Conservation (phyloP, 805 yeast species). For the Kuraishia hungarica region DNA sequence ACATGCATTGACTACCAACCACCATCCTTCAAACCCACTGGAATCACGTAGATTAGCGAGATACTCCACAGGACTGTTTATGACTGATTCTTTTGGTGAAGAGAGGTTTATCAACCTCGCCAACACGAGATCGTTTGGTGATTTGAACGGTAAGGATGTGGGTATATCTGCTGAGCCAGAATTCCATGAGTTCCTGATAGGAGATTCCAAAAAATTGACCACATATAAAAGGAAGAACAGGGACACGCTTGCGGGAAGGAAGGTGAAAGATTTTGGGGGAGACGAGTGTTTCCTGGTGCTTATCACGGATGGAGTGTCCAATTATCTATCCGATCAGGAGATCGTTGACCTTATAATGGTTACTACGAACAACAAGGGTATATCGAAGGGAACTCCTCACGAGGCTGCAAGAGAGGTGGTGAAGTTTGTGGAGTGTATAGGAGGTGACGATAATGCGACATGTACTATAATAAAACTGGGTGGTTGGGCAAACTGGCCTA, state of each 20-base stretch:
- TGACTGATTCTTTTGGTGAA: constrained; percentile 91
- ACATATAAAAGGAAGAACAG: constrained; percentile 16
- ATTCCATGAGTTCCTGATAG: constrained; percentile 57
- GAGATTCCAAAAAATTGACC: constrained; percentile 39
- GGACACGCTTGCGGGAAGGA: constrained; percentile 9
- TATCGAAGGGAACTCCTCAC: constrained; percentile 71
- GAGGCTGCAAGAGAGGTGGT: constrained; percentile 80
- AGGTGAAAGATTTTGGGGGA: constrained; percentile 51
- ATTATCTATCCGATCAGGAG: constrained; percentile 80
- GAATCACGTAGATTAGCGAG: constrained; percentile 68
- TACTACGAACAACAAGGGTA: constrained; percentile 57
- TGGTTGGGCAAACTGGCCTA: constrained; percentile 96
- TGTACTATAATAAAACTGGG: constrained; percentile 69
- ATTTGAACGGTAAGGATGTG: constrained; percentile 63
- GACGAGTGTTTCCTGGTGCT: constrained; percentile 81
- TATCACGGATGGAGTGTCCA: constrained; percentile 83
- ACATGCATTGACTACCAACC: constrained; percentile 67
- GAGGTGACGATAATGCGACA: constrained; percentile 95
- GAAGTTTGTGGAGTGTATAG: constrained; percentile 73
- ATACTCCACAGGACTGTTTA: constrained; percentile 52
- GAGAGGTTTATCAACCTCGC: constrained; percentile 74
- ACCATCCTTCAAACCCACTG: constrained; percentile 78
- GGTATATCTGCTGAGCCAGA: constrained; percentile 96
- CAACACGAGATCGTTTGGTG: constrained; percentile 93
- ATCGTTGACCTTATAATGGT: constrained; percentile 76